Evolutionary conservation across 331 rosid species (phyloP).

Genomic region (Dryas integrifolia): DNA sequence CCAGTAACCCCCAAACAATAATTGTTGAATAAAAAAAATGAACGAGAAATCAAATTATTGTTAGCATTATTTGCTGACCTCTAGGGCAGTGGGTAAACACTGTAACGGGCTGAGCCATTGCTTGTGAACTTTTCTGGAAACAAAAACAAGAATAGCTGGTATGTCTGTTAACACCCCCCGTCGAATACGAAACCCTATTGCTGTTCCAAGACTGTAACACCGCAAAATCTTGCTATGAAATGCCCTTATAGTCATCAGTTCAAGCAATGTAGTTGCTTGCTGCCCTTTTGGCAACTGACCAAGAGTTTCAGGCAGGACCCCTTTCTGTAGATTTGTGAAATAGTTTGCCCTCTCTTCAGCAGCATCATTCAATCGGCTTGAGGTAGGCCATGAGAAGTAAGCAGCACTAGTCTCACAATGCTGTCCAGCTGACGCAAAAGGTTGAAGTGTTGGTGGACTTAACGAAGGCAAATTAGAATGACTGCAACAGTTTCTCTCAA

Average conservation of each 20-base stretch:
- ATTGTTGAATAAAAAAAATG: not conserved
- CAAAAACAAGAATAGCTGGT: constrained; percentile 97
- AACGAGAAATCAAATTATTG: not conserved
- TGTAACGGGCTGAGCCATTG: constrained; percentile 98
- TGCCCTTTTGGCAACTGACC: constrained; percentile 87
- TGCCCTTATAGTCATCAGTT: constrained; percentile 96
- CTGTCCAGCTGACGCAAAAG: constrained; percentile 94
- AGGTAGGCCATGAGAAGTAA: constrained; percentile 94
- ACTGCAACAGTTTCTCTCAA: constrained; percentile 81
- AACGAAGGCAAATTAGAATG: constrained; percentile 88
- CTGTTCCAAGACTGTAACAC: constrained; percentile 96
- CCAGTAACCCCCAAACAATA: not conserved
- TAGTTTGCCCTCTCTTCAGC: constrained; percentile 97
- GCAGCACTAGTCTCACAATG: constrained; percentile 93
- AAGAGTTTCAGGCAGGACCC: constrained; percentile 84
- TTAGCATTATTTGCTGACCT: constrained; percentile 48
- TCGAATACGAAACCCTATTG: constrained; percentile 91
- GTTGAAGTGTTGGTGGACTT: constrained; percentile 84
- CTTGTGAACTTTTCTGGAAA: constrained; percentile 97
- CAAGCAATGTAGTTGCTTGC: constrained; percentile 92
- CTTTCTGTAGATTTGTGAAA: constrained; percentile 88
- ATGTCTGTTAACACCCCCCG: constrained; percentile 82
- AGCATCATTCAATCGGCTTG: constrained; percentile 74
- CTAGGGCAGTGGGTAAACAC: constrained; percentile 91
- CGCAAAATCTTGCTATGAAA: constrained; percentile 99